Percentiles rank a stretch among this genome's conserved stretches.
These are phyloP conservation scores for Cladophialophora carrionii DNA, from an alignment of 2,329 filamentous ascomycete species.

Conservation along the genomic window DNA sequence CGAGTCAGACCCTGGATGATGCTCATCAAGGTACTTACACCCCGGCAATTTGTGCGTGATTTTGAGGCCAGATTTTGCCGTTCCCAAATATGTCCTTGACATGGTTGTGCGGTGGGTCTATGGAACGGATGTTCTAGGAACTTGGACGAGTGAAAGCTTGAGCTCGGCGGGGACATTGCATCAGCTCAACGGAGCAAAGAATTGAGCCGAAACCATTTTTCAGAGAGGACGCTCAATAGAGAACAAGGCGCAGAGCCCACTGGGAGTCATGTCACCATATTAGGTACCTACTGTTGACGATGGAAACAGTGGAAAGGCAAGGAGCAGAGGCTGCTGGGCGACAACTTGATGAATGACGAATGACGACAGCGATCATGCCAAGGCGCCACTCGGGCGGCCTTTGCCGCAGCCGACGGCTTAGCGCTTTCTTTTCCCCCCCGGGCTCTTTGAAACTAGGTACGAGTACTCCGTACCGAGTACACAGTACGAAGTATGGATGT, in stretches of 20 bases:
- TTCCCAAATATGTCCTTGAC: not conserved
- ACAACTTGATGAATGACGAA: not conserved
- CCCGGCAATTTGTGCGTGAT: conserved; percentile 10
- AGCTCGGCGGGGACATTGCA: not conserved
- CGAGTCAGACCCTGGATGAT: not conserved
- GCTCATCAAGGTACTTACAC: not conserved
- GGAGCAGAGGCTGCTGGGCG: not conserved
- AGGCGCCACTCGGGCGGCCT: not conserved
- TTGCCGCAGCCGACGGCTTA: not conserved
- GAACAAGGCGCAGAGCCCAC: not conserved
- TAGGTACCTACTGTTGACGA: not conserved
- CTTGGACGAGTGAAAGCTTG: not conserved
- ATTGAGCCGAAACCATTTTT: no score
- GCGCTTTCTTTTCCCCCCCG: no score
- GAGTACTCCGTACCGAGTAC: no score
- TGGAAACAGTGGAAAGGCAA: not conserved
- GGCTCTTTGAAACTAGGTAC: no score
- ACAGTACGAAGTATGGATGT: not conserved
- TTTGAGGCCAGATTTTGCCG: not conserved
- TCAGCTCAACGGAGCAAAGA: not conserved
- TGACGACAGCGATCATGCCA: not conserved
- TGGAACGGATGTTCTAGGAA: not conserved
- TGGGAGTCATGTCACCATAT: not conserved
- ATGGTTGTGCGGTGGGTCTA: not conserved
- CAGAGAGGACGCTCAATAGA: no score